Base-by-base conservation (phyloP, 352 stramenopile species). In the Pythium utonaiense region DNA sequence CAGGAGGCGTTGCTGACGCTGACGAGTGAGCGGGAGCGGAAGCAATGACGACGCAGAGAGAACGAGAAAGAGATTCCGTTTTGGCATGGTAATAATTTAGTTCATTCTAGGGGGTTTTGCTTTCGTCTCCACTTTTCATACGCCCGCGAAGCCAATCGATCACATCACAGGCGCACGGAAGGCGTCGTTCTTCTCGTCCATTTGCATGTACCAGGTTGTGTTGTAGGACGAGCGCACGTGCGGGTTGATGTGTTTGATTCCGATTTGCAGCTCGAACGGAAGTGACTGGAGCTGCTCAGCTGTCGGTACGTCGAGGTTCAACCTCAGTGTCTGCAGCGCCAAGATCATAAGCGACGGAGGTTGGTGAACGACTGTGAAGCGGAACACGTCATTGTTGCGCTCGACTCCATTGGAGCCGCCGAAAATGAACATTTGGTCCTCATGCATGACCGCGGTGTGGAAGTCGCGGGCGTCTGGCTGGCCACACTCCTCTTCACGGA, bases 331-430 rank as follows among this genome's bases (percentile, higher is more conserved):
- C 45, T 89, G 79, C 75, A 93, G 88, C 1, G 81, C 78, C 24
- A 93, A 57, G 28, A 91, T 78, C 49, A 89, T 33, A 38, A 93
- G 66, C 19, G 83, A 80, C 33, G 83, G 71, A 6, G 81, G 79
- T 60, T 90, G 73, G 54, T 88, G 72, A 13, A 68, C 62, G 60
- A 83, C 68, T 9, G 73, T 79, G 63, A 79, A 90, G 27, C 81
- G 83, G 63, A 83, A 86, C 24, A 93, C 77, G 45, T 93, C 81
- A 30, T 90, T 93, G 68, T 89, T 93, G 22, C 83, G 70, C 70
- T 93, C 80, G 21, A 86, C 72, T n/a, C 84, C 84, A 38, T 93
- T 93, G 6, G 84, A 93, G 24, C 84, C 84, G 41, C 84, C 84
- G 33, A 93, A 93, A 17, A 93, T 75, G 59, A 89, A 93, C 53